Percentiles rank a stretch among this genome's conserved stretches.
Conservation (phyloP, 1,284 basidiomycete genomes). For the Albatrellus sp. region DNA sequence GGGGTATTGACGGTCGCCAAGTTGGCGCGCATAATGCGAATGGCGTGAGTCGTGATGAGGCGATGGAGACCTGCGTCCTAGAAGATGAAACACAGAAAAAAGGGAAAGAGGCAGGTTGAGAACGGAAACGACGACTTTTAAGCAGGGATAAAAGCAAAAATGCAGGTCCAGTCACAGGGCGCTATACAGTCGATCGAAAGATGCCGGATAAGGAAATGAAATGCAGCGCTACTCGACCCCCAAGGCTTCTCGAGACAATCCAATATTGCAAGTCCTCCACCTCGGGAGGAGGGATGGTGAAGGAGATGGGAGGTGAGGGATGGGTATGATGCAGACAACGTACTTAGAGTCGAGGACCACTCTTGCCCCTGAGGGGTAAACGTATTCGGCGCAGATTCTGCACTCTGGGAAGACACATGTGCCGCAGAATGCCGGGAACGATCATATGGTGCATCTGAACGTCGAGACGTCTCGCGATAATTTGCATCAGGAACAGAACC, state of each 20-base stretch:
- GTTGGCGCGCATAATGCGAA: slow-evolving; percentile 6
- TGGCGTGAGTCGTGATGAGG: slow-evolving; percentile 9
- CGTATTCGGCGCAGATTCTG: slow-evolving; percentile 9
- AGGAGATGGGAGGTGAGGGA: slow-evolving; percentile 29
- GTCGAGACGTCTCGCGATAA: too few species aligned
- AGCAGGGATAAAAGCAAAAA: background rate
- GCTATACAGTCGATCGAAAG: slow-evolving; percentile 5
- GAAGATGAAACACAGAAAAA: slow-evolving; percentile 28
- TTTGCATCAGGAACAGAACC: slow-evolving; percentile 5
- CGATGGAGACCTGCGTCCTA: slow-evolving; percentile 42
- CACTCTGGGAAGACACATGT: background rate
- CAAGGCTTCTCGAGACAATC: slow-evolving; percentile 38
- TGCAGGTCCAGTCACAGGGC: background rate
- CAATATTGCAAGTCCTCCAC: slow-evolving; percentile 31
- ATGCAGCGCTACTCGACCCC: slow-evolving; percentile 32
- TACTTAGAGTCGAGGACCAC: slow-evolving; percentile 51
- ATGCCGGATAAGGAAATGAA: slow-evolving; percentile 30
- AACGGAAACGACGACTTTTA: slow-evolving; percentile 17
- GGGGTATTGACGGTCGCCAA: slow-evolving; percentile 7
- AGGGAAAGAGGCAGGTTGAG: slow-evolving; percentile 20
- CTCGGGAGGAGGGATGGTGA: slow-evolving; percentile 31
- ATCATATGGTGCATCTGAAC: background rate
- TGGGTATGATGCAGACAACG: slow-evolving; percentile 60
- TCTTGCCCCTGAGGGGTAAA: slow-evolving; percentile 14
- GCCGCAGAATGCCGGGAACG: slow-evolving; percentile 2